A percentile compares a stretch with the other conserved stretches of the same genome.
Evolutionary conservation across 2,329 filamentous ascomycete genomes (phyloP).

Genomic region (Blastomyces gilchristii): DNA sequence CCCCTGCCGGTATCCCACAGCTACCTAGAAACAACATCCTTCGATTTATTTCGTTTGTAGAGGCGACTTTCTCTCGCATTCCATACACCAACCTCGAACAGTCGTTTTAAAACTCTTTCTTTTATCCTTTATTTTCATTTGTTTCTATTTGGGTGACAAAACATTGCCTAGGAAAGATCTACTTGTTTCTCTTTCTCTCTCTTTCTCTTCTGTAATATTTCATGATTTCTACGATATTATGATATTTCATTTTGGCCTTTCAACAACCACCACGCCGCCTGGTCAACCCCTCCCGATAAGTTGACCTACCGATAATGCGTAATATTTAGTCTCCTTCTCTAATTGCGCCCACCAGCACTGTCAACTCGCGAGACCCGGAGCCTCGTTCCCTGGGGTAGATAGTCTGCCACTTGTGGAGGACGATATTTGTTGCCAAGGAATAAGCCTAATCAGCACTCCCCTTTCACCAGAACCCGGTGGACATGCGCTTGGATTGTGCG

Average conservation of each 20-base stretch:
- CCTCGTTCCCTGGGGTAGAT: background rate
- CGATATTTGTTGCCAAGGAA: background rate
- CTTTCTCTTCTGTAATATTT: conserved; percentile 12
- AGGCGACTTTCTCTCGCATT: background rate
- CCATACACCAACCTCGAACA: background rate
- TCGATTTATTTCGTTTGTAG: background rate
- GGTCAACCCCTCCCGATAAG: background rate
- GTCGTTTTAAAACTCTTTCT: conserved; percentile 6
- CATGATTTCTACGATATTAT: conserved; percentile 16
- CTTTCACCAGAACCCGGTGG: background rate
- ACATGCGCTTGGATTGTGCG: background rate
- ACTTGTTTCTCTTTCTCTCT: conserved; percentile 8
- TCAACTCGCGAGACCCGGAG: background rate
- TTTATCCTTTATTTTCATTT: background rate
- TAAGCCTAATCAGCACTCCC: background rate
- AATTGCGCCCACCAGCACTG: background rate
- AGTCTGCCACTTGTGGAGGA: background rate
- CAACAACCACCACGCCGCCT: background rate
- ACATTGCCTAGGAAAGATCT: background rate
- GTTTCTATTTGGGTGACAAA: background rate
- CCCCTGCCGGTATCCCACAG: background rate
- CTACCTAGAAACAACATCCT: background rate
- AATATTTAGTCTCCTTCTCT: background rate
- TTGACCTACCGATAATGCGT: background rate
- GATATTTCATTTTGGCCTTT: conserved; percentile 13